phyloP scores from a whole-genome alignment of 495 filamentous ascomycete genomes.

The Elasticomyces elasticus region DNA sequence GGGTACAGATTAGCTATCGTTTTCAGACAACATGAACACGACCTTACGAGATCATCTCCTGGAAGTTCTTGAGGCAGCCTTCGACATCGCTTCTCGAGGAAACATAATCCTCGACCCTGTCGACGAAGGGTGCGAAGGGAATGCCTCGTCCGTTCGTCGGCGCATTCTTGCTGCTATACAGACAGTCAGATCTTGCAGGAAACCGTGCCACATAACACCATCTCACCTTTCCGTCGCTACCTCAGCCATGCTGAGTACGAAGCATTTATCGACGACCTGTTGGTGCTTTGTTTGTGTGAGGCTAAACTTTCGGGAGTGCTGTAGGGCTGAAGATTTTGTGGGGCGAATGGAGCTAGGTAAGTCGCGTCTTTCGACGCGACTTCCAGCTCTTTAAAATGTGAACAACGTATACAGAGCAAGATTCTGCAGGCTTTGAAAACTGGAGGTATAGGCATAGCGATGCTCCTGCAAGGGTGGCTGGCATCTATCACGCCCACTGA shows the following conservation, averaged over 20 bases:
- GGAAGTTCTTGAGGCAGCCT: constrained; percentile 78
- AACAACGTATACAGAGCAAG: too few relatives aligned
- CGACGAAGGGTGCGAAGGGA: constrained; percentile 87
- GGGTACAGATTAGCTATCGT: neutral
- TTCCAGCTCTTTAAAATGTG: too few relatives aligned
- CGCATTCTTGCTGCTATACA: constrained; percentile 38
- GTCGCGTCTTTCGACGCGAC: too few relatives aligned
- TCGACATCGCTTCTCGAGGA: constrained; percentile 79
- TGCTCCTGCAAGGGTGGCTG: too few relatives aligned
- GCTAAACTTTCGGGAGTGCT: neutral
- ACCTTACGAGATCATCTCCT: constrained; percentile 93
- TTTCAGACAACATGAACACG: neutral
- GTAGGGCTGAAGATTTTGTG: neutral
- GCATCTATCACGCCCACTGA: too few relatives aligned
- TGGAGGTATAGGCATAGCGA: too few relatives aligned
- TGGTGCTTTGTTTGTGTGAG: neutral
- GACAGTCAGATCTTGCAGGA: neutral
- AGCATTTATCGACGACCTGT: neutral
- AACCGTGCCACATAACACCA: neutral
- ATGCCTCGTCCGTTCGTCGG: constrained; percentile 87
- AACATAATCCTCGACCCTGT: constrained; percentile 93
- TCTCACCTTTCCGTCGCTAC: neutral
- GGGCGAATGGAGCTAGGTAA: too few relatives aligned
- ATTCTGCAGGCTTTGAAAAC: too few relatives aligned
- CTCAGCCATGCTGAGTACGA: neutral